Evolutionary conservation across 2,329 filamentous ascomycete genomes (phyloP).

Genomic region (Penicillium janthinellum): DNA sequence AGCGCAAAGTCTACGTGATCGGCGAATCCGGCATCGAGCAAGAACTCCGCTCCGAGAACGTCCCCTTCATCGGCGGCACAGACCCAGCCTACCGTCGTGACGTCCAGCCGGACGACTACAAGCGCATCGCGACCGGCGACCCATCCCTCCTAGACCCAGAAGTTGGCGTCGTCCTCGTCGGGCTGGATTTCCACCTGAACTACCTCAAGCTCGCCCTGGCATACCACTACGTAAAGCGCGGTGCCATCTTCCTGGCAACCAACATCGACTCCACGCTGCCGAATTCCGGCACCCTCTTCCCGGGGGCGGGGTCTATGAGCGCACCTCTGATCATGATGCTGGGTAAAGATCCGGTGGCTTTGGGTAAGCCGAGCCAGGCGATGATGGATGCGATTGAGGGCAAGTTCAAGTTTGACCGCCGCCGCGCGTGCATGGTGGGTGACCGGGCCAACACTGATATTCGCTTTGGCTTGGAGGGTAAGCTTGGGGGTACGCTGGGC

Average conservation of each 20-base stretch:
- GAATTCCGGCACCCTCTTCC: constrained; percentile 78
- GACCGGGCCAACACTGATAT: constrained; percentile 95
- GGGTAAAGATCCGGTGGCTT: constrained; percentile 67
- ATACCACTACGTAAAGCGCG: constrained; percentile 78
- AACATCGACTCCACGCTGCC: constrained; percentile 92
- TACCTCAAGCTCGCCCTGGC: constrained; percentile 88
- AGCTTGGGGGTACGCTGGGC: constrained; percentile 84
- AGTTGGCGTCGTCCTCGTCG: constrained; percentile 85
- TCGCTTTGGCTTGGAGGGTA: constrained; percentile 87
- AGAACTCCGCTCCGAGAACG: constrained; percentile 76
- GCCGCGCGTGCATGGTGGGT: constrained; percentile 90
- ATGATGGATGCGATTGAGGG: constrained; percentile 99
- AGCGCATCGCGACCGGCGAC: constrained; percentile 68
- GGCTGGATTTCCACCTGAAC: constrained; percentile 91
- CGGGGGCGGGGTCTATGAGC: constrained; percentile 82
- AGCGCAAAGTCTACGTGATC: constrained; percentile 92
- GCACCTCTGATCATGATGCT: constrained; percentile 76
- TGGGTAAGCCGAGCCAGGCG: constrained; percentile 94
- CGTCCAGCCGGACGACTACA: constrained; percentile 78
- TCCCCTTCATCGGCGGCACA: constrained; percentile 83
- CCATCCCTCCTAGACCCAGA: constrained; percentile 77
- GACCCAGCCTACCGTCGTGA: constrained; percentile 77
- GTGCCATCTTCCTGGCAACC: constrained; percentile 86
- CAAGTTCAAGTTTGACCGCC: constrained; percentile 85
- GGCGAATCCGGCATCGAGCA: constrained; percentile 90